Conservation (phyloP, 1,284 basidiomycete genomes). For the Ustilago shanxiensis region DNA sequence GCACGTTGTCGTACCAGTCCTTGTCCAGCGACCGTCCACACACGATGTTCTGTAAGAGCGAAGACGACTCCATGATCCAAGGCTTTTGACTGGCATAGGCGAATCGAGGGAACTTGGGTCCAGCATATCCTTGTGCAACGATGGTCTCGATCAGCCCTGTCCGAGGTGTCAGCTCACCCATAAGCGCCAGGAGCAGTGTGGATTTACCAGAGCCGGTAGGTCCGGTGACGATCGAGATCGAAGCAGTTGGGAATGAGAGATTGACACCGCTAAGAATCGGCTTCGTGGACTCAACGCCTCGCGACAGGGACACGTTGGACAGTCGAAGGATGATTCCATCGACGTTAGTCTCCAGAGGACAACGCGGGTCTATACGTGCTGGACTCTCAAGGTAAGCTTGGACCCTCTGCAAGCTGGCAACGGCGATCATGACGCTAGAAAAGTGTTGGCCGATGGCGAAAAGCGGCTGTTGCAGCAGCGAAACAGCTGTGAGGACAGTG, state of each 20-base stretch:
- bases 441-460: not conserved
- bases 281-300: too few relatives aligned
- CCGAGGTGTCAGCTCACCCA: conserved; percentile 56
- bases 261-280: conserved; percentile 25
- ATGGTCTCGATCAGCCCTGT: conserved; percentile 14
- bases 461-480: not conserved
- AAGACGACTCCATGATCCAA: conserved; percentile 57
- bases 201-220: conserved; percentile 62
- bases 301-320: not conserved
- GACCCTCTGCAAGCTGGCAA: conserved; percentile 53
- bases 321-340: too few relatives aligned
- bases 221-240: conserved; percentile 60
- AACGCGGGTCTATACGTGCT: too few relatives aligned
- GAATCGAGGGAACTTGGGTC: conserved; percentile 6
- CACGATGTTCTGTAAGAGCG: conserved; percentile 62
- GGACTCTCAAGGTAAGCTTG: conserved; percentile 36
- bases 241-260: conserved; percentile 36
- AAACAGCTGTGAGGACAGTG: not conserved
- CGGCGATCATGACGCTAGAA: conserved; percentile 37
- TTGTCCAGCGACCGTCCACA: too few relatives aligned
- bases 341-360: too few relatives aligned
- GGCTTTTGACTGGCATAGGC: conserved; percentile 62
- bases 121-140: too few relatives aligned
- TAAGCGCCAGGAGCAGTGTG: conserved; percentile 56
- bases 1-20: conserved; percentile 49